phyloP scores from a whole-genome alignment of 208 protist species.

The Leishmania braziliensis region DNA sequence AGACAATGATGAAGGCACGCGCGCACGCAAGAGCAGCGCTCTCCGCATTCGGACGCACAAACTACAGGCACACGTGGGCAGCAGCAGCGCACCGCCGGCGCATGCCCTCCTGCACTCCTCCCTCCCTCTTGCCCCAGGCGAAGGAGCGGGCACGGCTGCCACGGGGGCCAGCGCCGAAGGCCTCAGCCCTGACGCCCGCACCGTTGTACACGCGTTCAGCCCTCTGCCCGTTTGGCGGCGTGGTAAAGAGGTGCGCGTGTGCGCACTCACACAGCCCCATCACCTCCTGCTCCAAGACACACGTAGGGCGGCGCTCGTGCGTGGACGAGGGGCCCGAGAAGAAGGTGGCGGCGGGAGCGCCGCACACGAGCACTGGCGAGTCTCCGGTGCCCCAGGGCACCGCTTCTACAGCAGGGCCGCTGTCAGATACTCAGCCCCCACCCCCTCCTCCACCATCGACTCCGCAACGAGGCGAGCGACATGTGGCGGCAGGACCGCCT shows the following conservation, averaged over 20 bases:
- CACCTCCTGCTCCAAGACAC: background rate
- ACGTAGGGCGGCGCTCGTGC: background rate
- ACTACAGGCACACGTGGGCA: background rate
- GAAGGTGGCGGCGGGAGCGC: background rate
- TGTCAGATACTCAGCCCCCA: slow-evolving; percentile 62
- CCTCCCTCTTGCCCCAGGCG: background rate
- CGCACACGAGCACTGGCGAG: background rate
- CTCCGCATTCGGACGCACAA: background rate
- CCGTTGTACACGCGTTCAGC: background rate
- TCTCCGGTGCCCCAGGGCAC: background rate
- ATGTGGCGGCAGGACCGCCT: slow-evolving; percentile 24
- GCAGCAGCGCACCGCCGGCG: background rate
- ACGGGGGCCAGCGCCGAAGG: background rate
- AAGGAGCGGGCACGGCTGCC: background rate
- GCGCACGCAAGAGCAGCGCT: background rate
- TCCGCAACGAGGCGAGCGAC: slow-evolving; percentile 46
- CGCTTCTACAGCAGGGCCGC: slow-evolving; percentile 41
- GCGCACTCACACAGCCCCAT: background rate
- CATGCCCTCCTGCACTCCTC: background rate
- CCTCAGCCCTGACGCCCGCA: background rate
- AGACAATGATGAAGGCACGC: background rate
- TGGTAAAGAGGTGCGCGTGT: background rate
- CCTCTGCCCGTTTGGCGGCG: background rate
- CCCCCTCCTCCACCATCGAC: slow-evolving; percentile 49
- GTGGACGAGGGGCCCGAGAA: background rate